phyloP scores from a whole-genome alignment of 2,329 filamentous ascomycete species.

The Pseudogymnoascus sp. region DNA sequence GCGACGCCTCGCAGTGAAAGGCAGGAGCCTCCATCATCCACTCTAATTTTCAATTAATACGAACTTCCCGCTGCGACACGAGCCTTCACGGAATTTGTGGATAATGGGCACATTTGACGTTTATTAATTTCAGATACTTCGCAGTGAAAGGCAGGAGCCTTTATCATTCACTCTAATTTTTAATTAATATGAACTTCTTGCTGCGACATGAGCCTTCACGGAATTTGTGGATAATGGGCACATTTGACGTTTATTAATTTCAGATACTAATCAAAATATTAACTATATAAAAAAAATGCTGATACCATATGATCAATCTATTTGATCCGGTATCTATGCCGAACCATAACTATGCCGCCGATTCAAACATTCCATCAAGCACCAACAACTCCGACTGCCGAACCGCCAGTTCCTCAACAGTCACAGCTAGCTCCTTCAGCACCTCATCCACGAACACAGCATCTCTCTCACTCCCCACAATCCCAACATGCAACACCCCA shows the following conservation, averaged over 20 bases:
- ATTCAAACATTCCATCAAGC: conserved; percentile 12
- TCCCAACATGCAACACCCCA: conserved; percentile 34
- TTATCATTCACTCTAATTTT: neutral
- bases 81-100: neutral
- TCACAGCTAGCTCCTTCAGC: conserved; percentile 24
- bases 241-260: neutral
- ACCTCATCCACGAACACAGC: conserved; percentile 29
- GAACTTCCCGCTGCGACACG: neutral
- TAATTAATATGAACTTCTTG: neutral
- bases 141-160: neutral
- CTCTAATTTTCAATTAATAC: neutral
- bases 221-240: neutral
- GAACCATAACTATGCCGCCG: neutral
- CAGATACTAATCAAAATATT: neutral
- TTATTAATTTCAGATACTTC: neutral
- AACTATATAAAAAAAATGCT: neutral
- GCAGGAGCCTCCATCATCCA: neutral
- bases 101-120: neutral
- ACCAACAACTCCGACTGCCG: conserved; percentile 10
- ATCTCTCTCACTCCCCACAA: conserved; percentile 37
- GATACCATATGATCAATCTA: neutral
- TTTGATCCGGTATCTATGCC: neutral
- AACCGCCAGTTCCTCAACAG: conserved; percentile 17
- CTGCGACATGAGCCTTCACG: neutral
- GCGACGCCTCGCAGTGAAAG: neutral